Evolutionary conservation across 2,329 filamentous ascomycete genomes (phyloP).

Genomic region (Penicillium sumatraense): DNA sequence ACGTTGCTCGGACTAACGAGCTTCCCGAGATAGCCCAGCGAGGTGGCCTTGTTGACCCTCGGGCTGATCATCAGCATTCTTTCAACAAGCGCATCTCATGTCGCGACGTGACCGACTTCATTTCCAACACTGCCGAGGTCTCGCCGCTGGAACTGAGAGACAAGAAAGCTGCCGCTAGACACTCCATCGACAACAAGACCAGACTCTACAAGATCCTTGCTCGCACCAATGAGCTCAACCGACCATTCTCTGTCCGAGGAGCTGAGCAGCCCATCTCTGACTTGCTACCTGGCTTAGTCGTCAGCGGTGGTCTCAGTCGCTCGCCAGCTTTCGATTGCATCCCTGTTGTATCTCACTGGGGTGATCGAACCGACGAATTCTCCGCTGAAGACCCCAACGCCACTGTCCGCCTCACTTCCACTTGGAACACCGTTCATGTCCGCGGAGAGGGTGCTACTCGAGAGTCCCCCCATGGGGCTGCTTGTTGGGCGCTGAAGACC

Average conservation of each 20-base stretch:
- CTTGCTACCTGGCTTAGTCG: constrained; percentile 12
- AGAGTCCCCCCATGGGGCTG: constrained; percentile 10
- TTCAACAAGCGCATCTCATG: constrained; percentile 16
- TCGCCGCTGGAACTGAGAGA: constrained; percentile 8
- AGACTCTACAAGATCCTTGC: constrained; percentile 14
- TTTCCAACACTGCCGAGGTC: constrained; percentile 13
- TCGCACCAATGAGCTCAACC: constrained; percentile 12
- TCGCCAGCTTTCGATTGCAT: constrained; percentile 17
- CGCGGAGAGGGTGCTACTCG: constrained; percentile 10
- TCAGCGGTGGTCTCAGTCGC: constrained; percentile 19
- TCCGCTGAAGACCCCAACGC: constrained; percentile 16
- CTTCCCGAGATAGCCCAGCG: constrained; percentile 13
- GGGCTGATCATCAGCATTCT: constrained; percentile 15
- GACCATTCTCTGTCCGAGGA: constrained; percentile 2
- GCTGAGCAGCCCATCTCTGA: constrained; percentile 10
- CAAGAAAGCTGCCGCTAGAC: constrained; percentile 10
- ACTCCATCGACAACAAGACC: constrained; percentile 6
- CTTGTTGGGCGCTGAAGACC: constrained; percentile 12
- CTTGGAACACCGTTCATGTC: constrained; percentile 15
- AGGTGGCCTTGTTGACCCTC: constrained; percentile 17
- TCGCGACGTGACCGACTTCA: constrained; percentile 18
- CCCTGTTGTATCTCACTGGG: constrained; percentile 16
- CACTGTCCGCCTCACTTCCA: constrained; percentile 14
- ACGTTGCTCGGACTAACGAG: constrained; percentile 9
- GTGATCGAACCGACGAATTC: constrained; percentile 12